Evolutionary conservation across 495 filamentous ascomycete genomes (phyloP), one percentile per base, ranked within the genome.

Genomic region (Penicillium arizonense): DNA sequence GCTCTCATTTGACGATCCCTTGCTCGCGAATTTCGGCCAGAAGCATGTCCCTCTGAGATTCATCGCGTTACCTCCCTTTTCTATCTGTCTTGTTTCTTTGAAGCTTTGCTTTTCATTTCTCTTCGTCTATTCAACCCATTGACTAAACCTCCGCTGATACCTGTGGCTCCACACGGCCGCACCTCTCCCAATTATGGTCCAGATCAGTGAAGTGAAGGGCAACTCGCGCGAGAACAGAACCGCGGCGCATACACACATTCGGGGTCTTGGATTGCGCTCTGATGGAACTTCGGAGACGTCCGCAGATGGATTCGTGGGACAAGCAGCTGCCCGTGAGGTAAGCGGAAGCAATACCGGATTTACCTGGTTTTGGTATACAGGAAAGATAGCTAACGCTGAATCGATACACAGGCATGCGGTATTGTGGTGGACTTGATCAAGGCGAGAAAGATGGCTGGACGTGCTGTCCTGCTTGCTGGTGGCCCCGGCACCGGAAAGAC

Each of bases 401-500:
- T 21, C 52, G n/a, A 44, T 44, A 34, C 16, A 75, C 48, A 86
- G 88, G 95, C 94, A 67, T 92, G 88, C 69, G 94, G 94, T 63
- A 83, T 98, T 10, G 85, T 98, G 13, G 91, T 97, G 59, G 94
- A 97, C 69, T 83, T 98, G 47, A 91, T 98, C 65, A 87, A 87
- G 61, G 84, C 88, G 34, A 92, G 92, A 74, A 97, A 96, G 80
- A 97, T 98, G 94, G 87, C 93, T 16, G 94, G 94, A 43, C 82
- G 94, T 48, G 94, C 92, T 39, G 91, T 98, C 16, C 73, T 98
- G 46, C 84, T 98, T 23, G 93, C 93, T 41, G 94, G 94, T 61
- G 80, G 91, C 63, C 93, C 93, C 12, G 94, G 93, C 47, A 97
- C 94, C 5, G 94, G 94, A 67, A 98, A 98, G 79, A 98, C 94